These are phyloP conservation scores for Sporothrix brunneoviolacea DNA, from an alignment of 2,329 filamentous ascomycete species.

Conservation along the genomic window DNA sequence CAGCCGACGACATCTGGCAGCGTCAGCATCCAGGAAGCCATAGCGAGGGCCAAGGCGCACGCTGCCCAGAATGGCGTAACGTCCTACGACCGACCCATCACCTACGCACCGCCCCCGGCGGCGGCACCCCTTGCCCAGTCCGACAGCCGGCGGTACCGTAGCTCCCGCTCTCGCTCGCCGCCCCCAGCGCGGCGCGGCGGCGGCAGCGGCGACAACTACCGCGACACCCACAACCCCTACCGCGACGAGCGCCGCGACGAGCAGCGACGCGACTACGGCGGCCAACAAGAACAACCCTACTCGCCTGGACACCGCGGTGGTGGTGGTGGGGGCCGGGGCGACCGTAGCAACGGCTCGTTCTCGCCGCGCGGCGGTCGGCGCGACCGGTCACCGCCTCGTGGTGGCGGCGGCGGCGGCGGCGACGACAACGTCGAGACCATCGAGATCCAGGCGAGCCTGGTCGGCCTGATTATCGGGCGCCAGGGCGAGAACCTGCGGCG, in stretches of 20 bases:
- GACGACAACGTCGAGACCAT: conserved; percentile 76
- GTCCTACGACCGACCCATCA: conserved; percentile 51
- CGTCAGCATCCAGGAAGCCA: conserved; percentile 75
- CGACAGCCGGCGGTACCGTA: conserved; percentile 50
- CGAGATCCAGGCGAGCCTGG: conserved; percentile 76
- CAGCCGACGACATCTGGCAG: conserved; percentile 74
- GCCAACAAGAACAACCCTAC: conserved; percentile 27
- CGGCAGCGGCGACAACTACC: conserved; percentile 56
- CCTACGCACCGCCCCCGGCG: conserved; percentile 35
- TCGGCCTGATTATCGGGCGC: conserved; percentile 84
- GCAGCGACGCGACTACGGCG: conserved; percentile 40
- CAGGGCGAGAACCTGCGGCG: conserved; percentile 83
- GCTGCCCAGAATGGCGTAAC: conserved; percentile 70
- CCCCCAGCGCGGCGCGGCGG: conserved; percentile 47
- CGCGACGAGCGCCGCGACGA: conserved; percentile 48
- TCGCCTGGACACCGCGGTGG: conserved; percentile 24
- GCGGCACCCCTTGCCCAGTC: conserved; percentile 22
- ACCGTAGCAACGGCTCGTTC: conserved; percentile 45
- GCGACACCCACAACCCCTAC: conserved; percentile 47
- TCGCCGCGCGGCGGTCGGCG: conserved; percentile 47
- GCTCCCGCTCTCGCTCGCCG: conserved; percentile 68
- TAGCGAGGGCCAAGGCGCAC: conserved; percentile 77
- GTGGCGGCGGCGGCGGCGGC: conserved; percentile 27
- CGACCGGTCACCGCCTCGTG: conserved; percentile 7
- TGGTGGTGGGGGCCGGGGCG: conserved; percentile 43